phyloP scores from a whole-genome alignment of 108 stramenopile genomes.

The Stephanodiscus triporus region DNA sequence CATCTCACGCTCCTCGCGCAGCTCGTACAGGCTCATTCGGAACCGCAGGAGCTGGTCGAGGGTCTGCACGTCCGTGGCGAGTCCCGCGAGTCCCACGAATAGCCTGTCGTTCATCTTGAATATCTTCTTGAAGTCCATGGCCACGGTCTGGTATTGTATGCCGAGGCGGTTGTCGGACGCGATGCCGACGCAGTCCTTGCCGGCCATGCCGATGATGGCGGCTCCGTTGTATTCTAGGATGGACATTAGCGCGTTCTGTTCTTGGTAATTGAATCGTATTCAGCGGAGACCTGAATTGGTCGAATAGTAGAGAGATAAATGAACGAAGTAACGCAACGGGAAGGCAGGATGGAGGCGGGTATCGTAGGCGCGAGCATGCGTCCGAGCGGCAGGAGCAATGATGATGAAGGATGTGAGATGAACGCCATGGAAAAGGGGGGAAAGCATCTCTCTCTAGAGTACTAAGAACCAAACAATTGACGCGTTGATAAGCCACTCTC shows the following conservation, averaged over 20 bases:
- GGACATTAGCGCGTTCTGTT: conserved; percentile 66
- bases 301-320: too few relatives aligned
- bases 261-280: too few relatives aligned
- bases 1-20: conserved; percentile 96
- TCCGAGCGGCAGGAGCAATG: too few relatives aligned
- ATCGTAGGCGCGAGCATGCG: too few relatives aligned
- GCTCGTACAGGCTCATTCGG: conserved; percentile 90
- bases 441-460: too few relatives aligned
- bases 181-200: conserved; percentile 98
- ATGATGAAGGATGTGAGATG: conserved; percentile 10
- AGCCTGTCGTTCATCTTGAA: conserved; percentile 93
- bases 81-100: conserved; percentile 94
- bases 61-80: conserved; percentile 97
- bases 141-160: conserved; percentile 92
- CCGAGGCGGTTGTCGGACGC: conserved; percentile 96
- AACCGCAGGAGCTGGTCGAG: conserved; percentile 85
- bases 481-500: too few relatives aligned
- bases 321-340: too few relatives aligned
- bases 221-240: conserved; percentile 98
- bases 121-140: conserved; percentile 93
- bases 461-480: too few relatives aligned
- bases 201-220: conserved; percentile 98
- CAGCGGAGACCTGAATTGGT: too few relatives aligned
- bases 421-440: conserved; percentile 20
- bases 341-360: too few relatives aligned